These are phyloP conservation scores for Pseudoturritis turrita DNA, from an alignment of 345 rosid genomes.

Conservation along the genomic window DNA sequence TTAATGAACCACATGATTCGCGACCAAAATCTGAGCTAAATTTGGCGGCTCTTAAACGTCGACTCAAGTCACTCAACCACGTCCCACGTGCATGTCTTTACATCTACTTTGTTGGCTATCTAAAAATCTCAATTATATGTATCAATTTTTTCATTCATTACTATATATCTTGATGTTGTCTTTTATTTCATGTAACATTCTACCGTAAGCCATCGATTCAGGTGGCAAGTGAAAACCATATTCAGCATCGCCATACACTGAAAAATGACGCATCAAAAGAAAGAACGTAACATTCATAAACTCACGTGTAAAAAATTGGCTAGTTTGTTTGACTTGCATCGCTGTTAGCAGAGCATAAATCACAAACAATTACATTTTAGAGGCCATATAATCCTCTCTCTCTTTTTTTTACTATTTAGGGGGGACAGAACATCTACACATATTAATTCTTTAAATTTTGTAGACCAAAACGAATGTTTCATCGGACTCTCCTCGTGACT, in stretches of 20 bases:
- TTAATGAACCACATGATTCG: not conserved
- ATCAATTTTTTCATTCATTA: not conserved
- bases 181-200: not conserved
- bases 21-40: not conserved
- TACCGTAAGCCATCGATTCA: not conserved
- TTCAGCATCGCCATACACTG: not conserved
- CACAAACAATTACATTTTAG: no score
- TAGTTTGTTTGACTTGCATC: not conserved
- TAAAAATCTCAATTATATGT: not conserved
- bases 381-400: no score
- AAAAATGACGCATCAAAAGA: not conserved
- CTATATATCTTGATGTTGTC: not conserved
- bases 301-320: not conserved
- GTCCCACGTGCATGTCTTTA: conserved; percentile 1
- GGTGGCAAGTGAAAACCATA: not conserved
- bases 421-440: no score
- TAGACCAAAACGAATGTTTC: no score
- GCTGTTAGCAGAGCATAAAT: no score
- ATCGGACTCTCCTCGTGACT: no score
- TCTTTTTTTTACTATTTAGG: no score
- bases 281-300: not conserved
- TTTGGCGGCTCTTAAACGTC: conserved; percentile 18
- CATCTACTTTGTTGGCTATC: conserved; percentile 16
- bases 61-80: not conserved
- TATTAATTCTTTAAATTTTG: no score